Base-by-base conservation (phyloP, 139 green algal genomes). In the Tetradesmus obliquus region DNA sequence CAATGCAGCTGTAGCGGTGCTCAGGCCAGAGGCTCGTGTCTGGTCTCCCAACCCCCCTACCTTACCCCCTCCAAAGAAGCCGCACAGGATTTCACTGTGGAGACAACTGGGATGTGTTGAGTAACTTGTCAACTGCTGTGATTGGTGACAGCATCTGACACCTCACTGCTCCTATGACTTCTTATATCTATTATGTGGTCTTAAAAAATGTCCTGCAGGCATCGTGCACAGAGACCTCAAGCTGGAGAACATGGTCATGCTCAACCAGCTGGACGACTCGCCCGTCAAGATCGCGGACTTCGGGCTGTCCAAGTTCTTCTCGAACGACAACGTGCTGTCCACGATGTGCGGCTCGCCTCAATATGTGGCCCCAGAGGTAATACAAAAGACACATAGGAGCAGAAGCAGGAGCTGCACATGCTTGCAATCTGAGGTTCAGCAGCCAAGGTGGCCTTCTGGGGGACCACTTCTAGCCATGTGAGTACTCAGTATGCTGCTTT, bases 191-290 rank as follows among this genome's bases (percentile, higher is more conserved):
- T 45, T 45, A 45, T 45, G 32, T 45, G 32, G 32, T 45, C 32
- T 45, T 45, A 45, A 45, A 45, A 0, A 45, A 45, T 45, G 12
- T 20, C 80, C 60, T 55, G 60, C 93, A 96, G 96, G 96, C 71
- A 97, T 98, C 55, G 95, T 97, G 10, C 96, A 98, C 92, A 93
- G 97, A 17, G 97, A 98, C 93, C 86, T 98, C 13, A 98, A 98
- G 94, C 94, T 98, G 74, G 97, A 98, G 83, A 98, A 98, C 92
- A 96, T 98, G 89, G 92, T 98, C n/a, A 95, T 98, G 94, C 74
- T 94, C n/a, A 93, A 96, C 87, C 92, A 96, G 32, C 86, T 86
- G 0, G 93, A 97, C 62, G 94, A 97, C 55, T 94, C 93, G 1
- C 92, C 94, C 4, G 95, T 98, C 74, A 98, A 97, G 91, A 98